phyloP scores from a whole-genome alignment of 768 basidiomycete species.

The Rubroboletus pulcherrimus region DNA sequence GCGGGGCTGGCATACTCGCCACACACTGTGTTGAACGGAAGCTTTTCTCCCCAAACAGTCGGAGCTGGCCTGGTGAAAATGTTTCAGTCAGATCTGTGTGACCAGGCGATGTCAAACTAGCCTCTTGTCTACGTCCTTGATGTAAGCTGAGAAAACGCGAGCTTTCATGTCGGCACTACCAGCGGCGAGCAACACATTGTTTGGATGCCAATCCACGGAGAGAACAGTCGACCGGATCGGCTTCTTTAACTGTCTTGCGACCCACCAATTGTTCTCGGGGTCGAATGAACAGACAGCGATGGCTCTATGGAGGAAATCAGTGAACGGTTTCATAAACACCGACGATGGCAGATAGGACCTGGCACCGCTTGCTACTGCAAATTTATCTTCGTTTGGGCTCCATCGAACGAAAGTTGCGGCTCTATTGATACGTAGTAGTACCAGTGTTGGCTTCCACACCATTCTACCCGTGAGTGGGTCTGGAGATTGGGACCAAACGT shows the following conservation, averaged over 20 bases:
- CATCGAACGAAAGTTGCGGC: conserved; percentile 94
- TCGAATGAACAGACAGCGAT: conserved; percentile 98
- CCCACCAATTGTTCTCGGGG: conserved; percentile 99
- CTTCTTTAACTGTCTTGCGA: conserved; percentile 94
- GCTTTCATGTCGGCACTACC: conserved; percentile 99
- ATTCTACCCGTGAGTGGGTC: conserved; percentile 68
- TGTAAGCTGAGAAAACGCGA: conserved; percentile 94
- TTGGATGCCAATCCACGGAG: conserved; percentile 96
- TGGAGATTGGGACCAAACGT: conserved; percentile 88
- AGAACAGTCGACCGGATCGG: conserved; percentile 94
- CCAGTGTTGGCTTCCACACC: conserved; percentile 95
- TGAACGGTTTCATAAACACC: neutral
- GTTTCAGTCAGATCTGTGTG: conserved; percentile 6
- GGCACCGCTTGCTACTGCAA: conserved; percentile 96
- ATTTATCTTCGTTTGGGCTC: conserved; percentile 98
- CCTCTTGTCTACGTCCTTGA: conserved; percentile 97
- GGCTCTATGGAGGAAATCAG: conserved; percentile 47
- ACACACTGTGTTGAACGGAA: conserved; percentile 97
- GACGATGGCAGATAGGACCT: conserved; percentile 43
- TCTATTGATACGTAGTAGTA: conserved; percentile 89
- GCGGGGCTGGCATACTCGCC: conserved; percentile 87
- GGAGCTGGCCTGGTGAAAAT: conserved; percentile 63
- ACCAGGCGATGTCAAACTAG: conserved; percentile 29
- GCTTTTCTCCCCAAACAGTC: conserved; percentile 94
- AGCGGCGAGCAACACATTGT: conserved; percentile 94